Conservation (phyloP, 768 basidiomycete species). For the Boletus rufocinnamomeus region DNA sequence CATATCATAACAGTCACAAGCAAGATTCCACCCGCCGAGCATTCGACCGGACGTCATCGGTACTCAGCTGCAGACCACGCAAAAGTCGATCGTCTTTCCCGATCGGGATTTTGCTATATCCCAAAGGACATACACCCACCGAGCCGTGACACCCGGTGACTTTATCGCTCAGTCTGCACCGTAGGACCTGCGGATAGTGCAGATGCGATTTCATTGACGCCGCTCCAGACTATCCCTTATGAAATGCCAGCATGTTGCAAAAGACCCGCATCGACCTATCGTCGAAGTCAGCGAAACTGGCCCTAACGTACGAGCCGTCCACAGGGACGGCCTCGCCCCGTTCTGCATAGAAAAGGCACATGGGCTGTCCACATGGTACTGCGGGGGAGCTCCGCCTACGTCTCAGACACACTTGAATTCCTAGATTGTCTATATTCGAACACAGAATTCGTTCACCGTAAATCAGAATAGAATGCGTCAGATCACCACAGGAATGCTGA, state of each 20-base stretch:
- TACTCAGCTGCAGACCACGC: not conserved
- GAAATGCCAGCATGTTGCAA: slow-evolving; percentile 9
- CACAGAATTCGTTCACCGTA: slow-evolving; percentile 18
- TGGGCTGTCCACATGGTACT: slow-evolving; percentile 21
- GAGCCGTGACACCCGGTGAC: slow-evolving; percentile 30
- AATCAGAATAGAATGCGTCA: slow-evolving; percentile 31
- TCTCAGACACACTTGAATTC: slow-evolving; percentile 9
- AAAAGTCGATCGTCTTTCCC: slow-evolving; percentile 25
- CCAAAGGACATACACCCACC: slow-evolving; percentile 17
- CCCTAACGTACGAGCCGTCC: not conserved
- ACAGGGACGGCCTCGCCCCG: slow-evolving; percentile 6
- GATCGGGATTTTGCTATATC: slow-evolving; percentile 20
- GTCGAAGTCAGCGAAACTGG: slow-evolving; percentile 23
- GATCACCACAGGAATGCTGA: slow-evolving; percentile 32
- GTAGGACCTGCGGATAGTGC: slow-evolving; percentile 1
- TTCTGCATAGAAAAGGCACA: slow-evolving; percentile 19
- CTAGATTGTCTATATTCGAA: slow-evolving; percentile 24
- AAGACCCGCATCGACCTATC: slow-evolving; percentile 15
- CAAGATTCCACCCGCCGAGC: slow-evolving; percentile 23
- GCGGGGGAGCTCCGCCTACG: slow-evolving; percentile 8
- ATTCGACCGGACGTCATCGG: slow-evolving; percentile 23
- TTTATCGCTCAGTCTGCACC: slow-evolving; percentile 18
- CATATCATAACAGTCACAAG: slow-evolving; percentile 35
- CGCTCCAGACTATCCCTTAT: slow-evolving; percentile 14
- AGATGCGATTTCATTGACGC: slow-evolving; percentile 7